Conservation (phyloP, 169 alveolate genomes). For the Blepharisma undulans region DNA sequence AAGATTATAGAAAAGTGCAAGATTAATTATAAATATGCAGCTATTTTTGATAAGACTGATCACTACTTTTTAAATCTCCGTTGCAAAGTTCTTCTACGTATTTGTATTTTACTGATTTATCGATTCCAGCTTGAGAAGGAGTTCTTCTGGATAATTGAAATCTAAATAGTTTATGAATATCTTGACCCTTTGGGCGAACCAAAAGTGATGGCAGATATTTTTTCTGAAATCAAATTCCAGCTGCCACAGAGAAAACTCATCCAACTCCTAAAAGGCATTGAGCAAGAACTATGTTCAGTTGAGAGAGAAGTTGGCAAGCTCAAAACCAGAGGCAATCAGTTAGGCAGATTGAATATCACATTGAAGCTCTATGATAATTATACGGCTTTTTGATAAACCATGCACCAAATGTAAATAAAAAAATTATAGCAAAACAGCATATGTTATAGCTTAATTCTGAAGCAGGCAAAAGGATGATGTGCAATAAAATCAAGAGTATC, state of each 20-base stretch:
- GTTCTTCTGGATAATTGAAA: neutral
- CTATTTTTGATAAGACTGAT: neutral
- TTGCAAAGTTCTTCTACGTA: neutral
- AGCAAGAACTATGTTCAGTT: neutral
- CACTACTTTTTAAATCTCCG: neutral
- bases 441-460: neutral
- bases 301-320: neutral
- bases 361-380: neutral
- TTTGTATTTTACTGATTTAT: neutral
- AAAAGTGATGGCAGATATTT: neutral
- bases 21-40: no score
- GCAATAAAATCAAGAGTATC: neutral
- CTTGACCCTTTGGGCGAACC: neutral
- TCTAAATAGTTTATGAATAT: neutral
- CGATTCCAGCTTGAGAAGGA: neutral
- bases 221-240: neutral
- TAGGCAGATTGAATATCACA: neutral
- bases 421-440: neutral
- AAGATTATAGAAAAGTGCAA: no score
- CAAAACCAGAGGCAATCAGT: neutral
- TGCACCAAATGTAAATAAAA: neutral
- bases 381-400: neutral
- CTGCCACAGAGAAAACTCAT: neutral
- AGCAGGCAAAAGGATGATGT: neutral
- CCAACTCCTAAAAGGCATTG: neutral